Percentiles rank a stretch among this genome's conserved stretches.
Evolutionary conservation across 805 yeast species (phyloP).

Genomic region (Barnettozyma pratensis): DNA sequence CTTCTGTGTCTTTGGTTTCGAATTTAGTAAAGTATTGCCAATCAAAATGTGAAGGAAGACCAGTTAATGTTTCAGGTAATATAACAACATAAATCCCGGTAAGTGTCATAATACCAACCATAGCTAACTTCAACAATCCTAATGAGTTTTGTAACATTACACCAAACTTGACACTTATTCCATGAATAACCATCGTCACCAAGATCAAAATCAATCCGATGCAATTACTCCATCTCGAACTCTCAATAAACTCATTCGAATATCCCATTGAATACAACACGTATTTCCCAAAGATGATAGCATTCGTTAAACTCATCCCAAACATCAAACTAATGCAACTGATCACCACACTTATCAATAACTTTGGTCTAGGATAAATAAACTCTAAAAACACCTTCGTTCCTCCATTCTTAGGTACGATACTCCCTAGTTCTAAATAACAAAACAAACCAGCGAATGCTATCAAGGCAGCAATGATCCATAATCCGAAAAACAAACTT

Average conservation of each 20-base stretch:
- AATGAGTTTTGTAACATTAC: constrained; percentile 55
- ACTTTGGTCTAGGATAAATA: constrained; percentile 55
- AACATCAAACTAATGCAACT: constrained; percentile 45
- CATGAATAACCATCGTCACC: constrained; percentile 41
- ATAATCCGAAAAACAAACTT: constrained; percentile 50
- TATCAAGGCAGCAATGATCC: constrained; percentile 57
- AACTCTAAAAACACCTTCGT: constrained; percentile 67
- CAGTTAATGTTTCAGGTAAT: constrained; percentile 37
- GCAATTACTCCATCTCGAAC: constrained; percentile 29
- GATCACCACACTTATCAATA: constrained; percentile 47
- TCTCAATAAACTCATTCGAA: constrained; percentile 29
- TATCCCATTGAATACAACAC: constrained; percentile 39
- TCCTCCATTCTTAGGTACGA: constrained; percentile 73
- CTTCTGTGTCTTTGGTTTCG: constrained; percentile 20
- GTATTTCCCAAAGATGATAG: constrained; percentile 61
- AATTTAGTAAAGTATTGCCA: constrained; percentile 27
- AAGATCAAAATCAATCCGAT: constrained; percentile 38
- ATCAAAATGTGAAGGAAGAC: constrained; percentile 34
- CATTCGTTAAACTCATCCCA: constrained; percentile 50
- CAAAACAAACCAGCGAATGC: constrained; percentile 65
- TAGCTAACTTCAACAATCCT: constrained; percentile 54
- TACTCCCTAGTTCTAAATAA: constrained; percentile 64
- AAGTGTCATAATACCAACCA: constrained; percentile 48
- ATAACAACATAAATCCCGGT: constrained; percentile 55
- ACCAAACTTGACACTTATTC: constrained; percentile 55